These are phyloP conservation scores for Cymodocea nodosa DNA, from an alignment of 116 monocot genomes.

Conservation along the genomic window DNA sequence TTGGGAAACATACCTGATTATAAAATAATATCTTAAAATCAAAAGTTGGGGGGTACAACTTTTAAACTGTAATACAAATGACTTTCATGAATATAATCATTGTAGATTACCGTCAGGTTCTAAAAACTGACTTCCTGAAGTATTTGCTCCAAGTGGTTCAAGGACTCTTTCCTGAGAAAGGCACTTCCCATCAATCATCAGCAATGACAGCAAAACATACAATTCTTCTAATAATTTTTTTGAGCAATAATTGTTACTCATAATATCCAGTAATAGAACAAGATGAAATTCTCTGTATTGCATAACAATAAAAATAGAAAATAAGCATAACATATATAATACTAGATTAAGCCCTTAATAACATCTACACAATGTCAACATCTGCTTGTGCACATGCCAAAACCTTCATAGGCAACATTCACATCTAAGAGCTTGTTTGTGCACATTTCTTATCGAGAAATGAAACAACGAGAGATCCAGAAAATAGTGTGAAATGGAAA, in stretches of 20 bases:
- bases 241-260: no score
- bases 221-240: not conserved
- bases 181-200: not conserved
- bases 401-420: no score
- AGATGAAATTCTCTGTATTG: no score
- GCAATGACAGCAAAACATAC: not conserved
- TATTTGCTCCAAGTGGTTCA: constrained; percentile 72
- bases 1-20: constrained; percentile 83
- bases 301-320: no score
- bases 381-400: no score
- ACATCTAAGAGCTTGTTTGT: not conserved
- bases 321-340: no score
- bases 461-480: no score
- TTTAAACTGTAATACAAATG: not conserved
- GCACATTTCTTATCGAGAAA: no score
- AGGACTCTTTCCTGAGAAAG: constrained; percentile 56
- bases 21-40: not conserved
- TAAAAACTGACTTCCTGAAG: constrained; percentile 73
- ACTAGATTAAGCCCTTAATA: no score
- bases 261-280: no score
- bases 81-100: not conserved
- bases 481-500: no score
- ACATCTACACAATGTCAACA: no score
- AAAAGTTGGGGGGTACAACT: not conserved
- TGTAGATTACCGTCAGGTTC: constrained; percentile 65